Evolutionary conservation across 179 eudicot species (phyloP), one percentile per base, ranked within the genome.

Genomic region (Spinacia oleracea): DNA sequence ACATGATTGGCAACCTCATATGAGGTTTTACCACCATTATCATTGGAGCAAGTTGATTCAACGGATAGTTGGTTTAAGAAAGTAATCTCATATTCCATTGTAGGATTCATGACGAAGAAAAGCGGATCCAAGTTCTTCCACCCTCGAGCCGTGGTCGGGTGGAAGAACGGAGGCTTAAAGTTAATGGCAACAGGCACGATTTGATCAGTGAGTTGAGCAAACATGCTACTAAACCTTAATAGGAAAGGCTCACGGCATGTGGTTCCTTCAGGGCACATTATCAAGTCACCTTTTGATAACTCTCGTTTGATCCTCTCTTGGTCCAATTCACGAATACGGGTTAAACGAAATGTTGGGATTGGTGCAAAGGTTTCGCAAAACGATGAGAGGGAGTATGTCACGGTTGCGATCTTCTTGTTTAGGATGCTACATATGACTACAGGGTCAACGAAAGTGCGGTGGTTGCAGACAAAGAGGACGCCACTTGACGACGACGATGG

Each of bases 111-210:
- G 56, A 87, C 80, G 74, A 88, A 89, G 79, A 87, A 91, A 9
- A 91, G 77, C 0, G 91, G 93, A 79, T 92, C 97, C 73, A 91
- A 67, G 4, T 76, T 88, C 70, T 92, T 92, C 91, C 91, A 89
- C 1, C 95, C 97, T 58, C 93, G 78, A 9, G 91, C 97, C 1
- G 96, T 92, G 1, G 93, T 91, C 21, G 89, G 88, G 63, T 91
- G 90, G 67, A 92, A 92, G 64, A 91, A 78, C 32, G 89, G 87
- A 3, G 86, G 89, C 62, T 88, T 75, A 45, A 86, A 88, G 42
- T 91, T 88, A 86, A 91, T 86, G 2, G 97, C 97, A n/a, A 91
- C 93, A 0, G 93, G 96, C 9, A 89, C 91, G 14, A 92, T 92
- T 50, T 82, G 81, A 42, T 92, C 93, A 0, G 95, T 91, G 43